Base-by-base conservation (phyloP, 768 basidiomycete genomes). In the Boletus vinaceobasis region DNA sequence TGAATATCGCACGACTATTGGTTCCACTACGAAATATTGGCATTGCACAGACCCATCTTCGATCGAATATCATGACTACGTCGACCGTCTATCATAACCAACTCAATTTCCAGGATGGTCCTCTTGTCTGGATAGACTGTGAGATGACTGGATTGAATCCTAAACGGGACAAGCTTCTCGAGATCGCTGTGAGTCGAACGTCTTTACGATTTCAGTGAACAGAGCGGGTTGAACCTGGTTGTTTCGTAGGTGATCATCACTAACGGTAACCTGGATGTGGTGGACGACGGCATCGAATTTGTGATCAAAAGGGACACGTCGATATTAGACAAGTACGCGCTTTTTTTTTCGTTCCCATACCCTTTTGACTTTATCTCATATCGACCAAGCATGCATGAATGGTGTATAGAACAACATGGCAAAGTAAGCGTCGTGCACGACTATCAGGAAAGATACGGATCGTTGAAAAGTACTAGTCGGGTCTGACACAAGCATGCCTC, bases 81-180 rank as follows among this genome's bases (percentile, higher is more conserved):
- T 37, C 55, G 9, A 37, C 15, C 9, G 7, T 27, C 47, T 38
- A 31, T 5, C 43, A 21, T 17, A 23, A 38, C 26, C 52, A 5
- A 27, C 11, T 66, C 9, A 56, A 43, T 43, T 57, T 45, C 5
- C 39, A 56, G 11, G 44, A 43, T 1, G 65, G 61, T 5, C 64
- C 64, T 7, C 56, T 66, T 7, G 65, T 65, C 43, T 93, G 90
- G 91, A 79, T 93, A 48, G 90, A 93, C 68, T 90, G 89, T 61
- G 90, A 93, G 73, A 93, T 93, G 81, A 92, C 90, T 3, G 90
- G 90, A 5, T 76, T 93, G 37, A 71, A 87, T 63, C 78, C 26
- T 0, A 48, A 37, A 14, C 48, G 26, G 27, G 48, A 48, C 48
- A 48, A 37, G 13, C 48, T 48, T 29, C 67, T 93, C 3, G 93